Conservation (phyloP, 2,329 filamentous ascomycete genomes). For the Blastomyces gilchristii region DNA sequence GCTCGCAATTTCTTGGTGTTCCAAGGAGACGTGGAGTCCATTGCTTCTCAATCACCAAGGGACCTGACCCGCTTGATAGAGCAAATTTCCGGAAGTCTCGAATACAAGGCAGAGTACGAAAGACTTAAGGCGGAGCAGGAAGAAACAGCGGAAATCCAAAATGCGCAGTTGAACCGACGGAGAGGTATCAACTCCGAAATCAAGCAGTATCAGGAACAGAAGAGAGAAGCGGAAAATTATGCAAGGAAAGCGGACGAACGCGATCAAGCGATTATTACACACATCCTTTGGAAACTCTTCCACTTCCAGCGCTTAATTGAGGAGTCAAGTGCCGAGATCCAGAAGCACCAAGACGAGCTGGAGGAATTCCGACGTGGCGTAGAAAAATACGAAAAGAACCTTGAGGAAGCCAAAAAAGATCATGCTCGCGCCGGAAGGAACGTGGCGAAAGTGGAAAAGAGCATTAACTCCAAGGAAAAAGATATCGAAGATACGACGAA, state of each 20-base stretch:
- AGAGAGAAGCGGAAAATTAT: slow-evolving; percentile 88
- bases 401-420: slow-evolving; percentile 75
- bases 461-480: slow-evolving; percentile 76
- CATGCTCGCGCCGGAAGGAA: slow-evolving; percentile 67
- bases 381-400: slow-evolving; percentile 66
- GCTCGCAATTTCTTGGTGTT: slow-evolving; percentile 97
- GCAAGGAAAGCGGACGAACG: slow-evolving; percentile 82
- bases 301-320: slow-evolving; percentile 92
- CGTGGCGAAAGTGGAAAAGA: slow-evolving; percentile 70
- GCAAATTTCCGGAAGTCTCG: slow-evolving; percentile 91
- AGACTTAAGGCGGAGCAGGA: slow-evolving; percentile 76
- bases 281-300: slow-evolving; percentile 93
- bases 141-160: slow-evolving; percentile 77
- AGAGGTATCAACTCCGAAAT: slow-evolving; percentile 96
- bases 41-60: slow-evolving; percentile 87
- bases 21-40: slow-evolving; percentile 94
- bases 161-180: slow-evolving; percentile 75
- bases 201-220: slow-evolving; percentile 94
- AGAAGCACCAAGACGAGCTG: slow-evolving; percentile 86
- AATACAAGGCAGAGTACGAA: slow-evolving; percentile 92
- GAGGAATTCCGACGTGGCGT: slow-evolving; percentile 86
- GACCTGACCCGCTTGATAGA: slow-evolving; percentile 91
- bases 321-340: slow-evolving; percentile 78
- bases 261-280: slow-evolving; percentile 81
- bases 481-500: slow-evolving; percentile 80